Evolutionary conservation across 352 stramenopile species (phyloP), one percentile per base, ranked within the genome.

Genomic region (Pythium sukuiense): DNA sequence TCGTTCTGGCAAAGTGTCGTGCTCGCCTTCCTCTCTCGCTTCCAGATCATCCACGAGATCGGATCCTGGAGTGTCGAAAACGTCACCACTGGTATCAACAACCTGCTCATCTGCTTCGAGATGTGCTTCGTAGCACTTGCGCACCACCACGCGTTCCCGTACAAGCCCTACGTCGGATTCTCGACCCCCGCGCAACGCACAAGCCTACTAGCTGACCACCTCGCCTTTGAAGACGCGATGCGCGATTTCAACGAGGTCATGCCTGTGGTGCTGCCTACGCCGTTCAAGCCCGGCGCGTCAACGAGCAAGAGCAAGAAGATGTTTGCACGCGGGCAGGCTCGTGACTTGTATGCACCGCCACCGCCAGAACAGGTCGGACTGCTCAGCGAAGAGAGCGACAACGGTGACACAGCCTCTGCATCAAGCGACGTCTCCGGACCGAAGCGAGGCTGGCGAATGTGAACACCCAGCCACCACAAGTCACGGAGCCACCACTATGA

Each of bases 21-120:
- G 65, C 83, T 97, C 35, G 90, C 90, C 3, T 94, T 96, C 59
- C 83, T 97, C 52, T 94, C 87, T 30, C 83, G 86, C 4, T 91
- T 97, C 64, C 72, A 94, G 59, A 89, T 97, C 55, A 93, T 97
- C 45, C 90, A 97, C 60, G 78, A 96, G 39, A 77, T 97, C n/a
- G 90, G 91, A 20, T 90, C 82, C 0, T 98, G 93, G 93, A 98
- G 88, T 35, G 87, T 95, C 1, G 94, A 99, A 72, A 97, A 98
- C 73, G 94, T 99, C 60, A 96, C 93, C 7, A 99, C 97, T 55
- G 96, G 93, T 57, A 91, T 99, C 57, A 96, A 99, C 73, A 99
- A 99, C 71, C 90, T 99, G 64, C 87, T 99, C 29, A 99, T 99
- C 76, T 99, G 97, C 80, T 90, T 99, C 52, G 97, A 99, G 80